A percentile compares a stretch with the other conserved stretches of the same genome.
Evolutionary conservation across 805 yeast genomes (phyloP).

Genomic region (Zygoascus flipseniorum): DNA sequence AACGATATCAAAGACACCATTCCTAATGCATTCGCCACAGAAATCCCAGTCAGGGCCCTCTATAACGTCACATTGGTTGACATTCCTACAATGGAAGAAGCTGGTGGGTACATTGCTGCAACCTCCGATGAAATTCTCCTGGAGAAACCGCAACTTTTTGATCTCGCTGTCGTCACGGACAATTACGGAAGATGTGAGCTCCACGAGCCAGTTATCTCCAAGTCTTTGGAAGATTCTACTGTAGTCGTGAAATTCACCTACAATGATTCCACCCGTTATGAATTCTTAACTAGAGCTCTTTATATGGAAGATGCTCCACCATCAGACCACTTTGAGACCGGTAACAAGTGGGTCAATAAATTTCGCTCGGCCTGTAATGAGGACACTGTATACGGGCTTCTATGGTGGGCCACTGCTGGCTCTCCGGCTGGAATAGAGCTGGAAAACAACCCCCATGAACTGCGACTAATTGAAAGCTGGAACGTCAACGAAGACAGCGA

Average conservation of each 20-base stretch:
- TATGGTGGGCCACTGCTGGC: constrained; percentile 89
- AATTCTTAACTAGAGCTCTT: background rate
- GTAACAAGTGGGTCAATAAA: background rate
- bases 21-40: constrained; percentile 19
- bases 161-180: constrained; percentile 30
- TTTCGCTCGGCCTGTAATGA: constrained; percentile 5
- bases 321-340: background rate
- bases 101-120: constrained; percentile 40
- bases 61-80: constrained; percentile 60
- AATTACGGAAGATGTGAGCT: background rate
- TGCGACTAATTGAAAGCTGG: constrained; percentile 10
- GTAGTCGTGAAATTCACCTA: background rate
- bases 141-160: constrained; percentile 45
- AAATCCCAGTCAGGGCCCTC: constrained; percentile 21
- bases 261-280: background rate
- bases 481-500: background rate
- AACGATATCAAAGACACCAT: constrained; percentile 37
- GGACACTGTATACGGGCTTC: constrained; percentile 37
- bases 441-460: constrained; percentile 34
- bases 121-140: constrained; percentile 61
- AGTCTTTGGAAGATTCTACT: background rate
- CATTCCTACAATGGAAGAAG: constrained; percentile 23
- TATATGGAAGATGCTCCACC: background rate
- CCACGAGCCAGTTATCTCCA: background rate
- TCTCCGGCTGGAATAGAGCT: constrained; percentile 38